Conservation (phyloP, 2,329 filamentous ascomycete species). For the Fusarium temperatum region DNA sequence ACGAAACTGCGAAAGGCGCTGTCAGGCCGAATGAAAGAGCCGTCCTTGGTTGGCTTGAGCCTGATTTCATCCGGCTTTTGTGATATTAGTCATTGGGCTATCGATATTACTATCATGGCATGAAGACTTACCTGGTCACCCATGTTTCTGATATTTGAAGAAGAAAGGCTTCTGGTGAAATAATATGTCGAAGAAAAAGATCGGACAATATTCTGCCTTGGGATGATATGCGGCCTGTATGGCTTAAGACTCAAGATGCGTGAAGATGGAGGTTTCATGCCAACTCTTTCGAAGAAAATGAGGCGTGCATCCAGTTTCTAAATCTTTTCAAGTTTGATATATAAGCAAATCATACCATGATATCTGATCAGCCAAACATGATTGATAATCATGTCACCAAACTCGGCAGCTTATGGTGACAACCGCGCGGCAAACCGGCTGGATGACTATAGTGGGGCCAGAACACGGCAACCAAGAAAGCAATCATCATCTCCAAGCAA, state of each 20-base stretch:
- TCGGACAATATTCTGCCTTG: accelerated
- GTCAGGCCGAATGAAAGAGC: conserved; percentile 61
- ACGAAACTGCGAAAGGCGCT: conserved; percentile 66
- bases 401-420: neutral
- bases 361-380: neutral
- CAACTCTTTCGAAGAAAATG: neutral
- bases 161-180: accelerated
- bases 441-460: no score
- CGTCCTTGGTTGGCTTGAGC: conserved; percentile 46
- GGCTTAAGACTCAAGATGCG: no score
- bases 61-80: conserved; percentile 1
- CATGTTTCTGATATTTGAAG: neutral
- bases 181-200: no score
- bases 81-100: neutral
- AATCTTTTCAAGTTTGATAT: accelerated
- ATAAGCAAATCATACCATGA: neutral
- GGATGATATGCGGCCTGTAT: neutral
- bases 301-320: accelerated
- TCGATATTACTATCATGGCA: accelerated
- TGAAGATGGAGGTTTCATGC: neutral
- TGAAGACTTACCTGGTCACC: neutral
- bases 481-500: neutral
- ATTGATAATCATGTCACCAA: conserved; percentile 9
- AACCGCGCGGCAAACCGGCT: conserved; percentile 4
- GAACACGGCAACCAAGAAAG: neutral